Evolutionary conservation across 1,284 basidiomycete genomes (phyloP).

Genomic region (Exsudoporus floridanus): DNA sequence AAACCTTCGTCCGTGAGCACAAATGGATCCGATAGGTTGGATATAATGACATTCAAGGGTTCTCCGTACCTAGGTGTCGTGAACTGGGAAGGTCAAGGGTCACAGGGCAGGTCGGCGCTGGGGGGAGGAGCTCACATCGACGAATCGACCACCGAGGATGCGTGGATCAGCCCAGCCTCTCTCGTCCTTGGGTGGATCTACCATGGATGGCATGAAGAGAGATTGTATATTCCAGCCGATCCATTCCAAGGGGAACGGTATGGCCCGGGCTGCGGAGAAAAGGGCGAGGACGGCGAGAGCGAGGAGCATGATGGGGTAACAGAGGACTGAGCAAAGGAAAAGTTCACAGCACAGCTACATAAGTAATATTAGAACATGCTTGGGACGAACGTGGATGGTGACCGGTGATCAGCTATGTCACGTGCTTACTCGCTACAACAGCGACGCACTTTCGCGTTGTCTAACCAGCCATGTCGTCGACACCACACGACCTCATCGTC

Average conservation of each 20-base stretch:
- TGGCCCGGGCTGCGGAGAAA: slow-evolving; percentile 13
- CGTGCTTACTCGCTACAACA: slow-evolving; percentile 8
- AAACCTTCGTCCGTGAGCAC: slow-evolving; percentile 67
- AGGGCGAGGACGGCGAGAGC: slow-evolving; percentile 18
- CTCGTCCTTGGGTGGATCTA: slow-evolving; percentile 20
- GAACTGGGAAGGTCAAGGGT: slow-evolving; percentile 44
- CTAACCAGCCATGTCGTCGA: slow-evolving; percentile 19
- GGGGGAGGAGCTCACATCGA: slow-evolving; percentile 57
- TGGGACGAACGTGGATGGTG: not conserved
- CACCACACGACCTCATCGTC: slow-evolving; percentile 3
- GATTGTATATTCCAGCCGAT: slow-evolving; percentile 16
- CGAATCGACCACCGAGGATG: slow-evolving; percentile 61
- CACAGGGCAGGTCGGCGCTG: not conserved
- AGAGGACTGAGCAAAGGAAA: not conserved
- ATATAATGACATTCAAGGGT: slow-evolving; percentile 65
- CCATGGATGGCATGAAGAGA: slow-evolving; percentile 8
- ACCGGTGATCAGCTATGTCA: slow-evolving; percentile 7
- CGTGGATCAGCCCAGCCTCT: slow-evolving; percentile 71
- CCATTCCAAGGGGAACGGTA: slow-evolving; percentile 20
- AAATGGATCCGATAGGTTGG: slow-evolving; percentile 62
- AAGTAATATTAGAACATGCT: not conserved
- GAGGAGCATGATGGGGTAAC: slow-evolving; percentile 15
- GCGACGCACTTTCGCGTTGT: not conserved
- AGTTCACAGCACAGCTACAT: slow-evolving; percentile 1
- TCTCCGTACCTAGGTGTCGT: slow-evolving; percentile 66